Conservation (phyloP, 78 protist genomes). For the Capsaspora owczarzaki region DNA sequence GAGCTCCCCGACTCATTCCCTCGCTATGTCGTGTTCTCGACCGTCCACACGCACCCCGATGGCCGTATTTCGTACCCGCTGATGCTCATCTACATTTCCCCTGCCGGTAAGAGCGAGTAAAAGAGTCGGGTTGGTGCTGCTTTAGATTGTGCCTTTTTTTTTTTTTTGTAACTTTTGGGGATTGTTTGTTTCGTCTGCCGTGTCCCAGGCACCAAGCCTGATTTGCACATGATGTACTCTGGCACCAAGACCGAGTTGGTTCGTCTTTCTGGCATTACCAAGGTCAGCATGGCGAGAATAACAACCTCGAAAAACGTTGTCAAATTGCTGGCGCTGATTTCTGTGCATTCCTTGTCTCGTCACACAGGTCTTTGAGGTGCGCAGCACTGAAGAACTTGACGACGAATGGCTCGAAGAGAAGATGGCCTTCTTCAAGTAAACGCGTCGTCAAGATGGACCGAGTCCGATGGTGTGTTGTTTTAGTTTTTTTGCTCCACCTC, state of each 20-base stretch:
- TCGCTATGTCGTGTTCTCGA: conserved; percentile 3
- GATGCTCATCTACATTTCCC: conserved; percentile 53
- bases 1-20: conserved; percentile 51
- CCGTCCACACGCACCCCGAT: conserved; percentile 45
- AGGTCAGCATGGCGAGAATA: no score
- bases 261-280: no score
- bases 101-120: conserved; percentile 27
- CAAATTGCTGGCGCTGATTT: neutral
- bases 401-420: conserved; percentile 52
- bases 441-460: no score
- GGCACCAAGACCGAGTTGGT: conserved; percentile 30
- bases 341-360: neutral
- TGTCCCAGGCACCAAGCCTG: conserved; percentile 28
- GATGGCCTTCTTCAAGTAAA: conserved; percentile 49
- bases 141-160: neutral
- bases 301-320: no score
- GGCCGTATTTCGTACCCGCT: conserved; percentile 54
- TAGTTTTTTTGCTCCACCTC: no score
- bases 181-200: neutral
- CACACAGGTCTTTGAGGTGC: conserved; percentile 38
- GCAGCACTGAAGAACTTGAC: conserved; percentile 19
- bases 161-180: neutral
- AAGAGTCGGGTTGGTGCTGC: neutral
- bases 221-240: conserved; percentile 52
- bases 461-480: no score